Base-by-base conservation (phyloP, 306 rosid species). In the Calophaca sinica region DNA sequence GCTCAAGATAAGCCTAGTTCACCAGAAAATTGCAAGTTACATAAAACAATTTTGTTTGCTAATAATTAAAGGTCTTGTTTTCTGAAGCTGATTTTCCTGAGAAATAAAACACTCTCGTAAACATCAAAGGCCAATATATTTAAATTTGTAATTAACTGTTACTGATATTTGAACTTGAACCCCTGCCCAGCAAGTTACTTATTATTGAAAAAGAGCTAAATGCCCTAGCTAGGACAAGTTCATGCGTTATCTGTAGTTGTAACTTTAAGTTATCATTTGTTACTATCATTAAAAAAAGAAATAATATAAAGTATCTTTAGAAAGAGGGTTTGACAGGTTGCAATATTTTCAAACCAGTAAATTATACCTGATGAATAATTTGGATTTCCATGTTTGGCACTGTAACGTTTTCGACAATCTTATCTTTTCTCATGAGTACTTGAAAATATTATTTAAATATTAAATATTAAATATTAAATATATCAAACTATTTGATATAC, bases 1-100 rank as follows among this genome's bases (percentile, higher is more conserved):
- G 26, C 26, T 20, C 26, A 20, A 20, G 26, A 20, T 20, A 20
- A 20, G 26, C 26, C 26, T 20, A 20, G 26, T 20, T 20, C 26
- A 20, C 26, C 1, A 20, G 1, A 20, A 20, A 20, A 20, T 20
- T 20, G 26, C 26, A 0, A 0, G 26, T 20, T 20, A 20, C 26
- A 20, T 20, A 20, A 20, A 20, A 20, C 26, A 20, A 20, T 20
- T 20, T 20, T 20, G 39, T 14, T 76, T n/a, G 46, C 26, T 75
- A 41, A 65, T 75, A 29, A 65, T 64, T 14, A 54, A 53, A 6
- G 65, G 49, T 42, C 68, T 57, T 45, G 42, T 77, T 77, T 68
- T 57, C 50, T 15, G 41, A 66, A 46, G 65, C 20, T 33, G 0
- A 76, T 68, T 68, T 67, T 57, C 51, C 68, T 76, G 53, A 74